phyloP scores from a whole-genome alignment of 345 rosid genomes.

The Rhodamnia rubescens region DNA sequence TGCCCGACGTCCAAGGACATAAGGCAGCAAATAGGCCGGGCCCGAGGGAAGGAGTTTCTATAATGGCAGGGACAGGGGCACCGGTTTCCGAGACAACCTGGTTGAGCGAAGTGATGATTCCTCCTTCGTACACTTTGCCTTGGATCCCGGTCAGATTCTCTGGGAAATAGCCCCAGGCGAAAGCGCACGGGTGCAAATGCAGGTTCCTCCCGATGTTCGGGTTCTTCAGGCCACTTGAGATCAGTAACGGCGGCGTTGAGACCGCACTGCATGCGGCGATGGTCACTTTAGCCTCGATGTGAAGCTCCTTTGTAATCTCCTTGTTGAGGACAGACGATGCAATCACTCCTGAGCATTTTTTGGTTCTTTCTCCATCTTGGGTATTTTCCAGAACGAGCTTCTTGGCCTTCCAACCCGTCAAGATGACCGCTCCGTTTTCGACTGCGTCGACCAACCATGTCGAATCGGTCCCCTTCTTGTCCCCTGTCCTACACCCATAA shows the following conservation, averaged over 20 bases:
- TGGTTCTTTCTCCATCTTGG: not conserved
- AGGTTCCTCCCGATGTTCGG: constrained; percentile 7
- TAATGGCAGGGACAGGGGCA: not conserved
- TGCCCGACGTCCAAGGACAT: constrained; percentile 4
- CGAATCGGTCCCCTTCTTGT: constrained; percentile 3
- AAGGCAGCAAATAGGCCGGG: constrained; percentile 2
- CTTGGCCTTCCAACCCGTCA: not conserved
- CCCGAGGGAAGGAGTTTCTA: constrained; percentile 3
- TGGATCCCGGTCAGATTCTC: not conserved
- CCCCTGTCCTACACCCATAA: constrained; percentile 1
- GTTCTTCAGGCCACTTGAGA: constrained; percentile 8
- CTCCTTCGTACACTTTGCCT: constrained; percentile 4
- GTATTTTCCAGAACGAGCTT: not conserved
- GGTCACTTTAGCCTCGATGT: constrained; percentile 3
- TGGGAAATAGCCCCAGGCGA: constrained; percentile 7
- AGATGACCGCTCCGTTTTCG: constrained; percentile 4
- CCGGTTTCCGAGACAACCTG: not conserved
- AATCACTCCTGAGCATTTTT: constrained; percentile 1
- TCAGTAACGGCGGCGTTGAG: not conserved
- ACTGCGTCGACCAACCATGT: constrained; percentile 8
- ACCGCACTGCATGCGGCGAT: not conserved
- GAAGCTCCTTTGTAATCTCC: not conserved
- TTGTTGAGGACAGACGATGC: not conserved
- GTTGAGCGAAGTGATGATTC: constrained; percentile 5
- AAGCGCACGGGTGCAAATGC: constrained; percentile 3